Base-by-base conservation (phyloP, 2,329 filamentous ascomycete species). In the Monilinia laxa region DNA sequence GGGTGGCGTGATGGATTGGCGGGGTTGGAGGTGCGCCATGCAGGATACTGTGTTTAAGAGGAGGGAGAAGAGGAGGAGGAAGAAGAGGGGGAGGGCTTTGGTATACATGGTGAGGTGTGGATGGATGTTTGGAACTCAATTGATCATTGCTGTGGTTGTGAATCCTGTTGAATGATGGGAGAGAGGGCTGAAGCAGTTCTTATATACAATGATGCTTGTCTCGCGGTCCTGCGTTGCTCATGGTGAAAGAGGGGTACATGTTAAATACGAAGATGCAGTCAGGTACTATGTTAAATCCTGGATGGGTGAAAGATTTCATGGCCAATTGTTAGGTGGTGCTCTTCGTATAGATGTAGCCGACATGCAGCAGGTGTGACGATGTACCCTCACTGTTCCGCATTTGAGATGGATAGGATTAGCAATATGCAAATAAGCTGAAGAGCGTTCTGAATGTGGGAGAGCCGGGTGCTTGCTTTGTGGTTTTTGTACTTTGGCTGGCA, bases 341-440 rank as follows among this genome's bases (percentile, higher is more conserved):
- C 55, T 58, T 58, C 55, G 55, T 45, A 58, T 58, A 20, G 40
- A 40, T 58, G 55, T 38, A 58, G 38, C 38, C 38, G 38, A 16
- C 38, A 20, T 45, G 31, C 31, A 35, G 31, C 31, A 35, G 31
- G 31, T 35, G 12, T 25, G 10, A 3, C 47, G 20, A 49, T 47
- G 42, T 47, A 47, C 42, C 42, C 42, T 20, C 20, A 20, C 47
- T 49, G 47, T 49, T 23, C 20, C 20, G n/a, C 18, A 23, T n/a
- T 49, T n/a, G n/a, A 11, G 4, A 12, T 51, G 47, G n/a, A 9
- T 12, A 11, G 47, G 14, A 25, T 5, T 51, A 10, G n/a, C 47
- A 11, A 12, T 23, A 25, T 12, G n/a, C 47, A 25, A 23, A 51
- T n/a, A n/a, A 51, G 47, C 47, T 51, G 47, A 25, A 51, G 14